Percentiles rank a stretch among this genome's conserved stretches.
phyloP scores from a whole-genome alignment of 2,329 filamentous ascomycete species.

The Trematosphaeria pertusa region DNA sequence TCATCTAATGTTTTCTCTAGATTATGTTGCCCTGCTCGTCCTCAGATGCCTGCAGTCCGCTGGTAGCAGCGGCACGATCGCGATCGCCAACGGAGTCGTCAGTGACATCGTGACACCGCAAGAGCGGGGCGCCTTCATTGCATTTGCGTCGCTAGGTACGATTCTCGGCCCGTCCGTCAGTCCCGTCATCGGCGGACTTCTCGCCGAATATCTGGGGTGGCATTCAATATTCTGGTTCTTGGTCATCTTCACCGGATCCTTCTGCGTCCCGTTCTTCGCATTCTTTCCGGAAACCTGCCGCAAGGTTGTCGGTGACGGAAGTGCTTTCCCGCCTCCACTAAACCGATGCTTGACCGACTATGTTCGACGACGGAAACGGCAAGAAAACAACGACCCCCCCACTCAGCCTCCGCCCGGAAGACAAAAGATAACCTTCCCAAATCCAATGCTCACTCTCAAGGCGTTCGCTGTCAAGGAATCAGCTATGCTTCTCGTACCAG shows the following conservation, averaged over 20 bases:
- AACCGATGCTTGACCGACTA: conserved; percentile 27
- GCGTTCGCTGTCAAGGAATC: no score
- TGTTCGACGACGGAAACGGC: conserved; percentile 31
- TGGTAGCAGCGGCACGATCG: conserved; percentile 51
- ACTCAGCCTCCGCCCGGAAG: no score
- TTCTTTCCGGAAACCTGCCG: conserved; percentile 53
- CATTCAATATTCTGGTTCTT: conserved; percentile 49
- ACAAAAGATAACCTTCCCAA: no score
- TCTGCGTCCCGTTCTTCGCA: conserved; percentile 41
- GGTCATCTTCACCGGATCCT: conserved; percentile 49
- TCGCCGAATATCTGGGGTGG: conserved; percentile 45
- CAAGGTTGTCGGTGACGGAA: conserved; percentile 51
- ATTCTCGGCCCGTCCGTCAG: conserved; percentile 39
- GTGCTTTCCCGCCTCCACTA: conserved; percentile 28
- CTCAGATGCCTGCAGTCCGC: conserved; percentile 47
- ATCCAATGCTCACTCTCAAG: no score
- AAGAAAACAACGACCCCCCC: conserved; percentile 16
- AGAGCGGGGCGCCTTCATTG: conserved; percentile 75
- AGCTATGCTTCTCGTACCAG: no score
- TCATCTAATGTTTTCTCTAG: no score
- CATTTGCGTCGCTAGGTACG: conserved; percentile 65
- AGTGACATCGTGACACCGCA: conserved; percentile 73
- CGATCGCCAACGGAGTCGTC: conserved; percentile 73
- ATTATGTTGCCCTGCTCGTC: conserved; percentile 41
- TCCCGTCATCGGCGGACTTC: conserved; percentile 42